These are phyloP conservation scores for Mycena alexandri DNA, from an alignment of 768 basidiomycete genomes.

Conservation along the genomic window DNA sequence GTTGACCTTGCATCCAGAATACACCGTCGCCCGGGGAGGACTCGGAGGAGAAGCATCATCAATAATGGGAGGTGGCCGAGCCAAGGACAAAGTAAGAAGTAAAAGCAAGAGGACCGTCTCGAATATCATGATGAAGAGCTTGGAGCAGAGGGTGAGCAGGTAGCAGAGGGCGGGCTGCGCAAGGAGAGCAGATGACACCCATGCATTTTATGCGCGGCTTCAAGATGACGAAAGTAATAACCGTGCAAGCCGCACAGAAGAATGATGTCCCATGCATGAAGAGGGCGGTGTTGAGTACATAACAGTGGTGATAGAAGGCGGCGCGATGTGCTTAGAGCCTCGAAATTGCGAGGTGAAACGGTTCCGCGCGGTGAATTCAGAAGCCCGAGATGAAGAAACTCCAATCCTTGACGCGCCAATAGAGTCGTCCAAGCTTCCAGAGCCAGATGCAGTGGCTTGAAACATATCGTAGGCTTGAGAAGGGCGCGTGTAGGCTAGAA, in stretches of 20 bases:
- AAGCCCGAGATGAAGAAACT: no score
- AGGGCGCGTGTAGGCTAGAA: no score
- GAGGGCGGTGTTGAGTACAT: conserved; percentile 3
- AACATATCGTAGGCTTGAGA: no score
- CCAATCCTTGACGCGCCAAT: no score
- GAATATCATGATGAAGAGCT: conserved; percentile 4
- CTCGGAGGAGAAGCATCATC: background rate
- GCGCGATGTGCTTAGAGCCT: background rate
- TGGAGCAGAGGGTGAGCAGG: background rate
- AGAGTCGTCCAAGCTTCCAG: no score
- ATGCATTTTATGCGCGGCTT: background rate
- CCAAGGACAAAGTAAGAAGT: conserved; percentile 1
- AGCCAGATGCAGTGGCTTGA: no score
- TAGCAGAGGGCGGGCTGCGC: background rate
- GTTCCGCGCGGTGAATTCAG: no score
- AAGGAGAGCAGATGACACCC: no score
- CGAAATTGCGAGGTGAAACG: no score
- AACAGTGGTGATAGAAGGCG: conserved; percentile 12
- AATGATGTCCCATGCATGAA: background rate
- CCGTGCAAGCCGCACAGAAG: conserved; percentile 1
- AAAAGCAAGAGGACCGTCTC: background rate
- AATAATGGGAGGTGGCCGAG: background rate
- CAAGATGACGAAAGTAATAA: background rate
- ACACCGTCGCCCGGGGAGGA: conserved; percentile 3
- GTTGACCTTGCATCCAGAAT: conserved; percentile 5